phyloP scores from a whole-genome alignment of 345 rosid species.

The Dovyalis caffra region DNA sequence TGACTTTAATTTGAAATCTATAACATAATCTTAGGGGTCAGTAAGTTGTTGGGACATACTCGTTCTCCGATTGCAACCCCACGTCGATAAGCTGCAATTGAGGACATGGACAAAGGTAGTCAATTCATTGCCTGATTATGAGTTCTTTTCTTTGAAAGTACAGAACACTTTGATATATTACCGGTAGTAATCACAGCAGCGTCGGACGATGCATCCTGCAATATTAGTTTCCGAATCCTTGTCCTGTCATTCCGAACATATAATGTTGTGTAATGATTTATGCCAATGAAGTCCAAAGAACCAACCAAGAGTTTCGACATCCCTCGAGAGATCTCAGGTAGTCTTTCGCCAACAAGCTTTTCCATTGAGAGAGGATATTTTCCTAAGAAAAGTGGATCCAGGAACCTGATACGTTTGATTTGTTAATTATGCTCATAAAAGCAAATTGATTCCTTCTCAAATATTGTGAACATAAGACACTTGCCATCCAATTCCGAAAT shows the following conservation, averaged over 20 bases:
- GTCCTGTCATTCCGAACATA: conserved; percentile 71
- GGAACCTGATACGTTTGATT: conserved; percentile 55
- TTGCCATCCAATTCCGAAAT: conserved; percentile 82
- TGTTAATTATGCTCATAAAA: conserved; percentile 4
- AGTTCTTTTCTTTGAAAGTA: background rate
- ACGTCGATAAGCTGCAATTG: conserved; percentile 55
- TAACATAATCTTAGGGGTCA: background rate
- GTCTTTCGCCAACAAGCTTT: conserved; percentile 62
- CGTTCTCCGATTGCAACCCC: conserved; percentile 79
- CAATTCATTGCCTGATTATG: background rate
- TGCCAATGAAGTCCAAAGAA: conserved; percentile 66
- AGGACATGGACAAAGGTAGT: conserved; percentile 2
- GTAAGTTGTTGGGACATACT: conserved; percentile 43
- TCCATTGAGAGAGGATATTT: conserved; percentile 77
- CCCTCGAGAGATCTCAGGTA: conserved; percentile 57
- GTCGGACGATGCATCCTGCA: conserved; percentile 85
- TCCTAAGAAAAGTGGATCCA: conserved; percentile 80
- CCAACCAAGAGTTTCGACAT: conserved; percentile 49
- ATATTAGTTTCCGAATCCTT: conserved; percentile 61
- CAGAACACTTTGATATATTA: conserved; percentile 34
- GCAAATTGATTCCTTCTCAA: conserved; percentile 6
- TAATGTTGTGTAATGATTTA: conserved; percentile 82
- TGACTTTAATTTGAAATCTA: conserved; percentile 10
- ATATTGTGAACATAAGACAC: background rate
- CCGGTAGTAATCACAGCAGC: conserved; percentile 71